phyloP scores from a whole-genome alignment of 78 protist species.

The Emiliania huxleyi region DNA sequence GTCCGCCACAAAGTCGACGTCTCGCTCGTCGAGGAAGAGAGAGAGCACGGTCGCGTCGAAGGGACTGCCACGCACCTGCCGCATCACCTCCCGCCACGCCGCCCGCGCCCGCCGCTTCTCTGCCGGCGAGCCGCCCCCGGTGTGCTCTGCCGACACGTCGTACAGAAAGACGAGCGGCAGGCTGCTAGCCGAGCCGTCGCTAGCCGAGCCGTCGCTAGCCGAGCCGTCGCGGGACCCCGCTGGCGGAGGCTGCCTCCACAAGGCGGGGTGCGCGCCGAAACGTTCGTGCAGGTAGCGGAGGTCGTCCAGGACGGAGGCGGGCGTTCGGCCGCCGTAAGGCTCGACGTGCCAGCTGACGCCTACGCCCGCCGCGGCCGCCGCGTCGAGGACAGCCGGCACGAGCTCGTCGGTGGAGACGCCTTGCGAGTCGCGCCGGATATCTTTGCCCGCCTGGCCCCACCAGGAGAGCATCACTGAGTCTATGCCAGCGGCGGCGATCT shows the following conservation, averaged over 20 bases:
- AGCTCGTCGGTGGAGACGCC: background rate
- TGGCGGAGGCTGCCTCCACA: too few relatives aligned
- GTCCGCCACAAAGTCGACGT: background rate
- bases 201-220: background rate
- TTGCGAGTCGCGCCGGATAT: background rate
- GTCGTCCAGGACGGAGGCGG: background rate
- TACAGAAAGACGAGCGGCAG: constrained; percentile 24
- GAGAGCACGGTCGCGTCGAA: background rate
- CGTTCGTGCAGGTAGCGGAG: background rate
- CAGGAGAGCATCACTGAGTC: background rate
- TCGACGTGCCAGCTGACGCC: constrained; percentile 32
- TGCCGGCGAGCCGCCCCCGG: too few relatives aligned
- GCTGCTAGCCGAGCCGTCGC: too few relatives aligned
- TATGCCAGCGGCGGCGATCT: background rate
- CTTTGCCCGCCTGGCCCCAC: background rate
- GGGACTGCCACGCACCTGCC: background rate
- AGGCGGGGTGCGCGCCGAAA: constrained; percentile 21
- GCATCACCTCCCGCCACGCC: background rate
- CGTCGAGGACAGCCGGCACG: background rate
- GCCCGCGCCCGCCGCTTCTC: background rate
- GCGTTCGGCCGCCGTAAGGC: constrained; percentile 14
- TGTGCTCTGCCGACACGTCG: background rate
- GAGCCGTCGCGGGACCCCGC: too few relatives aligned
- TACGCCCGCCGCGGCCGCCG: background rate
- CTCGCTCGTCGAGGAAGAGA: background rate